Percentiles rank a stretch among this genome's conserved stretches.
Evolutionary conservation across 352 stramenopile genomes (phyloP).

Genomic region (Globisporangium nodosum): DNA sequence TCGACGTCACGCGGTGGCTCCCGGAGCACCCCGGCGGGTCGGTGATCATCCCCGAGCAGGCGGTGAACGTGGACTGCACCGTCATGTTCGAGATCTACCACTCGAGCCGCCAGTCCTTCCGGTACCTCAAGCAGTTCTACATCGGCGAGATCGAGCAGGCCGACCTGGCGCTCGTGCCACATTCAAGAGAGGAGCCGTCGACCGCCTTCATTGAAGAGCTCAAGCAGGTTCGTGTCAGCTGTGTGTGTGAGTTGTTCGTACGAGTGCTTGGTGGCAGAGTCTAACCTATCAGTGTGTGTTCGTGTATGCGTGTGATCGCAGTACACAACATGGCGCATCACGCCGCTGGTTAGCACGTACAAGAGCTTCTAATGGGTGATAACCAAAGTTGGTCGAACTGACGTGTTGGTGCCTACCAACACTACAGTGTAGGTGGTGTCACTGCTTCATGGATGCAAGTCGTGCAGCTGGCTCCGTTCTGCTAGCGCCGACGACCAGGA

Average conservation of each 20-base stretch:
- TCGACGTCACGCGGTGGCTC: conserved; percentile 87
- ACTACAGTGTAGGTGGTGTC: not conserved
- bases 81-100: conserved; percentile 92
- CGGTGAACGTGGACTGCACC: conserved; percentile 84
- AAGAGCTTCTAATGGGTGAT: conserved; percentile 71
- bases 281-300: not conserved
- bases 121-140: conserved; percentile 91
- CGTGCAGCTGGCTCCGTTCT: not conserved
- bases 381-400: too few species aligned
- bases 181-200: conserved; percentile 43
- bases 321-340: conserved; percentile 80
- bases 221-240: conserved; percentile 28
- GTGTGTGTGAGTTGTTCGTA: not conserved
- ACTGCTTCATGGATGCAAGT: too few species aligned
- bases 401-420: too few species aligned
- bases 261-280: not conserved
- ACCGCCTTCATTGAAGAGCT: conserved; percentile 71
- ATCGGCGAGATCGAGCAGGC: conserved; percentile 77
- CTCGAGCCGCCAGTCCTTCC: conserved; percentile 87
- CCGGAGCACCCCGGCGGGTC: conserved; percentile 82
- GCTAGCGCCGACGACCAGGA: conserved; percentile 22
- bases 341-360: conserved; percentile 51
- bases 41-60: conserved; percentile 78
- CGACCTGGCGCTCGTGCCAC: conserved; percentile 50
- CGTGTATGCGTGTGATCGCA: conserved; percentile 14